These are phyloP conservation scores for Filosporella fistucella DNA, from an alignment of 495 filamentous ascomycete genomes.

Conservation along the genomic window DNA sequence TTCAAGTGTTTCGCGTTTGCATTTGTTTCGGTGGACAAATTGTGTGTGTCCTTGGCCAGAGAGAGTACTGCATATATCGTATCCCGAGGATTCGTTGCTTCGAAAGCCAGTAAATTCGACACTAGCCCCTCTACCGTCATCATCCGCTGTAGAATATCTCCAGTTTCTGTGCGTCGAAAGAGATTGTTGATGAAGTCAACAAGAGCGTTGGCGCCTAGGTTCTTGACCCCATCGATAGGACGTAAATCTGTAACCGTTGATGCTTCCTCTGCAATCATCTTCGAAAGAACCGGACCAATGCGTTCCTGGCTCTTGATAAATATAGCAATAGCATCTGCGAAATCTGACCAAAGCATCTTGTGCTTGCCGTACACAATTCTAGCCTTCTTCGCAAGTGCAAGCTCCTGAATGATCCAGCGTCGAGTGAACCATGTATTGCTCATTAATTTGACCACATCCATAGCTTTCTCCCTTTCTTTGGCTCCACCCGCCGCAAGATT, in stretches of 20 bases:
- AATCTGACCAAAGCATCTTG: slow-evolving; percentile 25
- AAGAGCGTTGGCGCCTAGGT: slow-evolving; percentile 29
- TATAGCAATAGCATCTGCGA: slow-evolving; percentile 24
- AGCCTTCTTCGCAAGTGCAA: background rate
- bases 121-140: slow-evolving; percentile 27
- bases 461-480: background rate
- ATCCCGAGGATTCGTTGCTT: slow-evolving; percentile 27
- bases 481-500: background rate
- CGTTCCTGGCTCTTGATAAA: slow-evolving; percentile 11
- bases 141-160: slow-evolving; percentile 4
- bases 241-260: background rate
- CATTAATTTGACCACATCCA: background rate
- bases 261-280: background rate
- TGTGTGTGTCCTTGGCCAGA: slow-evolving; percentile 26
- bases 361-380: slow-evolving; percentile 14
- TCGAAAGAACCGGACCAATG: background rate
- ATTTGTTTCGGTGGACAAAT: background rate
- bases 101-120: slow-evolving; percentile 26
- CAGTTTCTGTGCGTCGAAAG: slow-evolving; percentile 21
- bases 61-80: slow-evolving; percentile 28
- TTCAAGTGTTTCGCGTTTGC: slow-evolving; percentile 10
- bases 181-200: slow-evolving; percentile 30
- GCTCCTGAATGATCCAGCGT: slow-evolving; percentile 3
- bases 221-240: slow-evolving; percentile 23
- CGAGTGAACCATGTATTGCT: slow-evolving; percentile 2